phyloP scores from a whole-genome alignment of 2,329 filamentous ascomycete species.

The Fusarium falciforme region DNA sequence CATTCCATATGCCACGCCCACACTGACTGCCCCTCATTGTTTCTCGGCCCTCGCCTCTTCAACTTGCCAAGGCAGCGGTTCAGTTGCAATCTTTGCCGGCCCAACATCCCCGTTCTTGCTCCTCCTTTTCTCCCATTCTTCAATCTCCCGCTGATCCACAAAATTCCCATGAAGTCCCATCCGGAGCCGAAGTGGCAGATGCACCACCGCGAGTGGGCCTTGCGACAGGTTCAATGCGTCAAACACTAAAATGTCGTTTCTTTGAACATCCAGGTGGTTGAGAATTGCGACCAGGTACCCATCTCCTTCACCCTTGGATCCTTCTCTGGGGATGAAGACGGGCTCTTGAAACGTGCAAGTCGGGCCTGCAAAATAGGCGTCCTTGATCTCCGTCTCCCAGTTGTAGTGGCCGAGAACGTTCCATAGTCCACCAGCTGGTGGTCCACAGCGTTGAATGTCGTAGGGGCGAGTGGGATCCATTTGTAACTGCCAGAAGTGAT shows the following conservation, averaged over 20 bases:
- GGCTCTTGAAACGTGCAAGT: constrained; percentile 15
- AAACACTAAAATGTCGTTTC: constrained; percentile 14
- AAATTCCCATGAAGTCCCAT: constrained; percentile 25
- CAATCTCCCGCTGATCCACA: constrained; percentile 14
- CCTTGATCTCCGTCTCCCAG: constrained; percentile 6
- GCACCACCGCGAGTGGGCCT: constrained; percentile 2
- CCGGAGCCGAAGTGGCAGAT: constrained; percentile 1
- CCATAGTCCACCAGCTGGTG: constrained; percentile 13
- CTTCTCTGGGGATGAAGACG: constrained; percentile 3
- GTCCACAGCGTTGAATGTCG: constrained; percentile 6
- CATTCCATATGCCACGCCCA: too few species aligned
- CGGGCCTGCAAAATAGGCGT: constrained; percentile 1
- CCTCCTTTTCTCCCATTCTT: constrained; percentile 10
- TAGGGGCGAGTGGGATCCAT: constrained; percentile 1
- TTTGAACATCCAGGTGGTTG: constrained; percentile 13
- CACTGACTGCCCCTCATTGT: not conserved
- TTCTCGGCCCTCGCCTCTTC: not conserved
- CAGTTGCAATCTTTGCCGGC: not conserved
- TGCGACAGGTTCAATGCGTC: constrained; percentile 1
- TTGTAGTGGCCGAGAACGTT: constrained; percentile 16
- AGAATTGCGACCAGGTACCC: constrained; percentile 1
- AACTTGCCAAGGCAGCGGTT: not conserved
- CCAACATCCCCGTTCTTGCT: not conserved
- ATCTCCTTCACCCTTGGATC: not conserved
- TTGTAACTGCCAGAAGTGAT: constrained; percentile 16